Evolutionary conservation across 1,284 basidiomycete genomes (phyloP), one percentile per base, ranked within the genome.

Genomic region (Gymnopus androsaceus): DNA sequence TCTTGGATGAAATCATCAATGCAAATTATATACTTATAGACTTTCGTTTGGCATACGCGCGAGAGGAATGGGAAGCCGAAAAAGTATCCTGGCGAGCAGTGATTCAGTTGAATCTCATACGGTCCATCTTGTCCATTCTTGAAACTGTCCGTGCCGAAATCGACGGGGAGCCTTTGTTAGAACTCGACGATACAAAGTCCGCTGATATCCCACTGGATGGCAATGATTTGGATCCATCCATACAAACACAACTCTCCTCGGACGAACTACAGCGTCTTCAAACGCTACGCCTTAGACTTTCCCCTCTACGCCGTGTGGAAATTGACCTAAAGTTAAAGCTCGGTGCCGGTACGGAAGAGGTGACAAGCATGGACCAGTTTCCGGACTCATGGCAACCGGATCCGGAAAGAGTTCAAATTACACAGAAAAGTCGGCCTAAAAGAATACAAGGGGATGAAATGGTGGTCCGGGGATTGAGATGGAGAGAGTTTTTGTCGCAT

Each of bases 101-200:
- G 58, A 81, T 87, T 54, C 84, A 85, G 60, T 79, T 87, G 64
- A 88, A 87, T 67, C 78, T 88, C 62, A 76, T 86, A 51, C 79
- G 81, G 25, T 81, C 82, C 37, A 70, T 86, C 38, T 78, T 80
- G 58, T 71, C 72, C 50, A 84, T 87, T 53, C 72, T 86, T 55
- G 81, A 83, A 49, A 66, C 74, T 7, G 68, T 83, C 48, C 71
- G 74, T 57, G 67, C 72, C 11, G 79, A 81, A 57, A 71, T 78
- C 59, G 67, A 73, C 47, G 66, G 64, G 5, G 66, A 67, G 19
- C 63, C 65, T 19, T 37, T 64, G 3, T 56, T 36, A 25, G 30
- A 45, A 15, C 12, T 50, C 17, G 37, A 44, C 31, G 47, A 56
- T 12, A 21, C 15, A 17, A 40, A 52, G 14, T 53, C 51, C 7